A percentile compares a stretch with the other conserved stretches of the same genome.
Conservation (phyloP, 1,139 yeast species). For the Saccharomyces pastorianus region DNA sequence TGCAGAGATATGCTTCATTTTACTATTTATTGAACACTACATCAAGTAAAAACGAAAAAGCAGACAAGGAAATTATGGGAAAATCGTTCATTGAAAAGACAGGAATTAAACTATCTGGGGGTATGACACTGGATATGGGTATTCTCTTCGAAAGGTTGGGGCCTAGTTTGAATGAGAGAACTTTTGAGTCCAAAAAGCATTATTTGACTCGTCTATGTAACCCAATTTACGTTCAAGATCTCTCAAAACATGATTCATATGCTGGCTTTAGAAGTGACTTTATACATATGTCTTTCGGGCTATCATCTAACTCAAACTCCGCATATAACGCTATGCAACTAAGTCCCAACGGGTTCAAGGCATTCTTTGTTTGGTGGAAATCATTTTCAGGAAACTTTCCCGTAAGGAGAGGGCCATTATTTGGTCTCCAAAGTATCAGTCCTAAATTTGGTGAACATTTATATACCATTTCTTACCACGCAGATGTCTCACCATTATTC, state of each 20-base stretch:
- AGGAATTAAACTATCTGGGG: slow-evolving; percentile 53
- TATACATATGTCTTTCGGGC: slow-evolving; percentile 66
- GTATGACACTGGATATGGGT: slow-evolving; percentile 51
- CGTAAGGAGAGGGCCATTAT: slow-evolving; percentile 62
- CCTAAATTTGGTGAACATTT: slow-evolving; percentile 71
- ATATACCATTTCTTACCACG: slow-evolving; percentile 71
- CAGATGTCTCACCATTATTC: slow-evolving; percentile 64
- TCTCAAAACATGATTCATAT: slow-evolving; percentile 60
- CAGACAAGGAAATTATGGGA: slow-evolving; percentile 20
- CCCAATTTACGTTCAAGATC: slow-evolving; percentile 49
- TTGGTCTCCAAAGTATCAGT: slow-evolving; percentile 38
- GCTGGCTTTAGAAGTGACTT: slow-evolving; percentile 69
- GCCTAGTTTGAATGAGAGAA: slow-evolving; percentile 34
- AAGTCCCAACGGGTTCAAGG: slow-evolving; percentile 58
- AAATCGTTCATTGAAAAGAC: slow-evolving; percentile 39
- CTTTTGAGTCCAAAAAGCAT: slow-evolving; percentile 58
- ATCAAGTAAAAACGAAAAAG: slow-evolving; percentile 15
- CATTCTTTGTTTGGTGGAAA: slow-evolving; percentile 81
- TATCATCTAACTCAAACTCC: slow-evolving; percentile 41
- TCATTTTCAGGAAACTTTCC: slow-evolving; percentile 72
- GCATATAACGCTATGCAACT: slow-evolving; percentile 68
- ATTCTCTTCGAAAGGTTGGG: slow-evolving; percentile 47
- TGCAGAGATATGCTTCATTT: slow-evolving; percentile 44
- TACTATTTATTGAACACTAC: slow-evolving; percentile 39
- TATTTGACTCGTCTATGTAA: slow-evolving; percentile 55